Evolutionary conservation across 2,329 filamentous ascomycete genomes (phyloP).

Genomic region (Fusarium oligoseptatum): DNA sequence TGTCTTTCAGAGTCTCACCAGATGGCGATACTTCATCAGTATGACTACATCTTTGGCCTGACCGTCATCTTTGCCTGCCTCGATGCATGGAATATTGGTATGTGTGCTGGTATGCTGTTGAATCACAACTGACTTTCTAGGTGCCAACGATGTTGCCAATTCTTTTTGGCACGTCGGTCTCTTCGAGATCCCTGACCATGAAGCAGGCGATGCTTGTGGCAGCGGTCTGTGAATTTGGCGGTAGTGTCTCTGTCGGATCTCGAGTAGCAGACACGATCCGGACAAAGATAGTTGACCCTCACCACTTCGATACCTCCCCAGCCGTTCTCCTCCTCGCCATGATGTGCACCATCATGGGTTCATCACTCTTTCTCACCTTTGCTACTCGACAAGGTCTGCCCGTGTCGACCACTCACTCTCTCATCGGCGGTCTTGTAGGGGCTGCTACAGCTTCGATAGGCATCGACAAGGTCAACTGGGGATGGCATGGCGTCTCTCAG

Average conservation of each 20-base stretch:
- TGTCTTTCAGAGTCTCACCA: background rate
- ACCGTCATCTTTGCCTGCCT: conserved; percentile 69
- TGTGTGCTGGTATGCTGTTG: conserved; percentile 4
- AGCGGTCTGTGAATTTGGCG: conserved; percentile 71
- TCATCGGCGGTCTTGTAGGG: conserved; percentile 59
- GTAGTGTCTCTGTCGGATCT: conserved; percentile 70
- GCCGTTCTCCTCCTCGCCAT: conserved; percentile 67
- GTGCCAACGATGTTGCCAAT: conserved; percentile 79
- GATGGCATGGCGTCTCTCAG: conserved; percentile 53
- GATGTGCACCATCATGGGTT: conserved; percentile 66
- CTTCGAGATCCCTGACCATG: conserved; percentile 74
- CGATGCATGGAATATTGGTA: conserved; percentile 72
- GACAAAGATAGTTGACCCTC: conserved; percentile 63
- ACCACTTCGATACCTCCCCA: conserved; percentile 66
- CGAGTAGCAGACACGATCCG: conserved; percentile 72
- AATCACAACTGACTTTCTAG: conserved; percentile 43
- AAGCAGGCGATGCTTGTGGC: conserved; percentile 71
- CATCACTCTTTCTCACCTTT: conserved; percentile 64
- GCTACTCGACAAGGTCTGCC: conserved; percentile 66
- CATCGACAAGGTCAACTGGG: conserved; percentile 54
- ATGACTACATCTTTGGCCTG: conserved; percentile 69
- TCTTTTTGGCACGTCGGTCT: conserved; percentile 81
- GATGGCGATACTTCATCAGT: conserved; percentile 60
- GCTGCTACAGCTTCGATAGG: conserved; percentile 54
- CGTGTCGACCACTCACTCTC: conserved; percentile 67